Base-by-base conservation (phyloP, 2,329 filamentous ascomycete species). In the Dendryphion nanum region DNA sequence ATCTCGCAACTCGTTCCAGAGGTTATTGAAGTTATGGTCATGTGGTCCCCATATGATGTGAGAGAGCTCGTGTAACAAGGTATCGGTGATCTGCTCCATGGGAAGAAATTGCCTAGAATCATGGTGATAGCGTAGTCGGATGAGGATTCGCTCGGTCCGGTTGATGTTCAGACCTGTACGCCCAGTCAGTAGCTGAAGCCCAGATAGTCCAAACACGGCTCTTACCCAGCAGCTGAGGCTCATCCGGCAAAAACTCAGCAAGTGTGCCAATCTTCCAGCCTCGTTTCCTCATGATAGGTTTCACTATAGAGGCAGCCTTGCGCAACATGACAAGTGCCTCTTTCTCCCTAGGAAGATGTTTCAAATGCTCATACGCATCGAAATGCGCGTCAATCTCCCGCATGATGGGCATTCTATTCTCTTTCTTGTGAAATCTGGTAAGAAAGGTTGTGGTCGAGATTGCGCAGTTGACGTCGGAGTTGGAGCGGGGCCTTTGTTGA, bases 51-150 rank as follows among this genome's bases (percentile, higher is more conserved):
- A 82, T 8, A 89, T 78, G 48, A 86, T 95, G 58, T 97, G 91
- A n/a, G 81, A 83, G 3, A 97, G 78, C 52, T 97, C 91, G 61
- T 97, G 91, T 15, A 97, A 79, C 82, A 97, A 86, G 0, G 91
- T 97, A 64, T 96, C 89, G 30, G 89, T 75, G 6, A 95, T 77
- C 48, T 86, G 74, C 57, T 96, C 89, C 40, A 90, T 69, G 1
- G 86, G 83, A 15, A 95, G 66, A 56, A 97, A 97, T 52, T 88
- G 82, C 26, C 73, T 80, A 7, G 78, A 75, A 60, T 95, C 87
- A 52, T 78, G 74, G 5, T 86, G 73, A 64, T 93, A 84, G 39
- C 91, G 83, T 41, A 97, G 71, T 30, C 91, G 82, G 16, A 97
- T 73, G 47, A 87, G 85, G 48, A 97, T 95, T 59, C 83, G 85